Evolutionary conservation across 2,329 filamentous ascomycete species (phyloP).

Genomic region (Verticillium nubilum): DNA sequence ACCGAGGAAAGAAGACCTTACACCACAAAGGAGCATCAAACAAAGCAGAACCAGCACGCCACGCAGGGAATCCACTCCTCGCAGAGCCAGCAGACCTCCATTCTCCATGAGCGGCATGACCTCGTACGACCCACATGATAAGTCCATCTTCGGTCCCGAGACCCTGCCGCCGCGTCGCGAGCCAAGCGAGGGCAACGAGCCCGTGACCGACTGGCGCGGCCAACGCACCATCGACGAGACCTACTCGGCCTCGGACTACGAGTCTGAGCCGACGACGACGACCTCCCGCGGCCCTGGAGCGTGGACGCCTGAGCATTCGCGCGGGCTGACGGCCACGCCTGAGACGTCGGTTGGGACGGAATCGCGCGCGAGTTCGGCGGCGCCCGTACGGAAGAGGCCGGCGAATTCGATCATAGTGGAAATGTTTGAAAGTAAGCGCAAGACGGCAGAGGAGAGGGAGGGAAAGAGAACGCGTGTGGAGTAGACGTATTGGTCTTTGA

Average conservation of each 20-base stretch:
- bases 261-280: neutral
- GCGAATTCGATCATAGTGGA: constrained; percentile 2
- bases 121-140: neutral
- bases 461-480: neutral
- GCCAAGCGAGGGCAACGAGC: neutral
- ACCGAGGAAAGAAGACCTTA: too few relatives aligned
- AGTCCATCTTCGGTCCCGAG: neutral
- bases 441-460: neutral
- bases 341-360: neutral
- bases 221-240: neutral
- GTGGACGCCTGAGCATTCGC: neutral
- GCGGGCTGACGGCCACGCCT: neutral
- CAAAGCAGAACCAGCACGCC: neutral
- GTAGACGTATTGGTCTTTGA: neutral
- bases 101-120: neutral
- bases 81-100: neutral
- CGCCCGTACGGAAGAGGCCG: neutral
- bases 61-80: neutral
- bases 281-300: neutral
- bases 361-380: neutral
- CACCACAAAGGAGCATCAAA: too few relatives aligned
- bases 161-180: neutral
- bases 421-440: neutral
- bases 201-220: neutral
- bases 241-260: neutral